phyloP scores from a whole-genome alignment of 2,329 filamentous ascomycete genomes.

The Fonsecaea nubica region DNA sequence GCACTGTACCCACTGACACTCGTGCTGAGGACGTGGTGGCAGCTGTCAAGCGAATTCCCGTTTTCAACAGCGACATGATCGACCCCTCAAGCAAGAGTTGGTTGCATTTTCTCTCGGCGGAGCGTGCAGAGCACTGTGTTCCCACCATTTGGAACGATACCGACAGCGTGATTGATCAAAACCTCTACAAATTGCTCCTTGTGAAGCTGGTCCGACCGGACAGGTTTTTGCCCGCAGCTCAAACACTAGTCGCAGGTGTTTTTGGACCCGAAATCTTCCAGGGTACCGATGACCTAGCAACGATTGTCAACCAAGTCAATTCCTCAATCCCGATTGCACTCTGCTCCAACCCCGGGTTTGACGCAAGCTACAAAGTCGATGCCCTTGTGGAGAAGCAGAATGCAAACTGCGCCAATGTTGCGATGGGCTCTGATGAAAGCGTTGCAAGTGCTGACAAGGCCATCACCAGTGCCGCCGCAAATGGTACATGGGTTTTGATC shows the following conservation, averaged over 20 bases:
- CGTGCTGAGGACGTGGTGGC: conserved; percentile 71
- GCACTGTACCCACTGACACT: conserved; percentile 77
- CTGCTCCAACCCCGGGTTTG: conserved; percentile 94
- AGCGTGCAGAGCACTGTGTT: conserved; percentile 83
- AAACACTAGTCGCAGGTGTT: conserved; percentile 85
- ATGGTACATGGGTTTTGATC: conserved; percentile 93
- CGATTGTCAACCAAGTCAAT: conserved; percentile 82
- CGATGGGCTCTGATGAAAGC: conserved; percentile 98
- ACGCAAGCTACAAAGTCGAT: conserved; percentile 99
- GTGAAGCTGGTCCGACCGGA: conserved; percentile 96
- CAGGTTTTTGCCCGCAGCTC: conserved; percentile 88
- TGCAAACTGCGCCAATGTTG: conserved; percentile 91
- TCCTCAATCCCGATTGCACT: conserved; percentile 86
- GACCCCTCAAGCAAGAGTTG: conserved; percentile 69
- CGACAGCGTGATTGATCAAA: conserved; percentile 72
- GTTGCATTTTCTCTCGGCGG: conserved; percentile 82
- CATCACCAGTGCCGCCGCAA: conserved; percentile 87
- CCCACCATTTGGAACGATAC: conserved; percentile 75
- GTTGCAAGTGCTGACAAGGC: conserved; percentile 93
- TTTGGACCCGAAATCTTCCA: conserved; percentile 86
- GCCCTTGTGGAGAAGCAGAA: conserved; percentile 84
- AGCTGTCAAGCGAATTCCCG: conserved; percentile 70
- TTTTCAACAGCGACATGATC: conserved; percentile 73
- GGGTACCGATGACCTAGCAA: conserved; percentile 80
- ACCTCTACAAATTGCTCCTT: conserved; percentile 81